phyloP scores from a whole-genome alignment of 495 filamentous ascomycete species.

The Trichoderma asperelloides region DNA sequence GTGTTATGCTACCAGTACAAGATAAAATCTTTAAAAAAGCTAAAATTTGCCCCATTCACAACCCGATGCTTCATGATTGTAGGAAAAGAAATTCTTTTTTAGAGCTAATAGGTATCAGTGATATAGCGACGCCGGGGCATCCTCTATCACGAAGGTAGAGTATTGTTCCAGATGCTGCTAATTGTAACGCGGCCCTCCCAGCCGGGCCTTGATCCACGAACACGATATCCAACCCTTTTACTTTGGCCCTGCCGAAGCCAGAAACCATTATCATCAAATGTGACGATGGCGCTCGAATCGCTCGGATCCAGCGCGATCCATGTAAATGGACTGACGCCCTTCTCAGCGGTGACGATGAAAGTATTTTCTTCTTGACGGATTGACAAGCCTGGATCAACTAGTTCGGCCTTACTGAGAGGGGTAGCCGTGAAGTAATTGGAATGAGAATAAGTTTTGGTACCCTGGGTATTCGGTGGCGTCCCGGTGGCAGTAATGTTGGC shows the following conservation, averaged over 20 bases:
- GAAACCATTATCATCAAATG: constrained; percentile 15
- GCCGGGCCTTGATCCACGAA: constrained; percentile 38
- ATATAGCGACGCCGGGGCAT: too few relatives aligned
- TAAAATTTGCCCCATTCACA: too few relatives aligned
- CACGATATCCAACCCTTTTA: constrained; percentile 25
- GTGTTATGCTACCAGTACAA: too few relatives aligned
- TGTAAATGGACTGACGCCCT: constrained; percentile 1
- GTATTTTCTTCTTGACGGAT: background rate
- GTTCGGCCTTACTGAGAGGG: background rate
- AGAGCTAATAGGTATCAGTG: too few relatives aligned
- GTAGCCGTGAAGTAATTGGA: constrained; percentile 1
- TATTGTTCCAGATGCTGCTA: constrained; percentile 58
- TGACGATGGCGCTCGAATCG: constrained; percentile 26
- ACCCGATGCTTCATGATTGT: too few relatives aligned
- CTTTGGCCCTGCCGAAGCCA: background rate
- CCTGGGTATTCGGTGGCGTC: constrained; percentile 42
- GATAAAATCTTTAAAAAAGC: too few relatives aligned
- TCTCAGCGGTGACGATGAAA: background rate
- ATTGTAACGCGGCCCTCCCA: constrained; percentile 50
- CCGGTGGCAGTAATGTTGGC: constrained; percentile 47
- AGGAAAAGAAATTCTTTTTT: too few relatives aligned
- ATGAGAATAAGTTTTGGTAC: constrained; percentile 21
- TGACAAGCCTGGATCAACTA: background rate
- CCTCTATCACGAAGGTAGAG: constrained; percentile 19
- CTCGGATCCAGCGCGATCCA: background rate